phyloP scores from a whole-genome alignment of 1,284 basidiomycete species.

The Phaffia rhodozyma region DNA sequence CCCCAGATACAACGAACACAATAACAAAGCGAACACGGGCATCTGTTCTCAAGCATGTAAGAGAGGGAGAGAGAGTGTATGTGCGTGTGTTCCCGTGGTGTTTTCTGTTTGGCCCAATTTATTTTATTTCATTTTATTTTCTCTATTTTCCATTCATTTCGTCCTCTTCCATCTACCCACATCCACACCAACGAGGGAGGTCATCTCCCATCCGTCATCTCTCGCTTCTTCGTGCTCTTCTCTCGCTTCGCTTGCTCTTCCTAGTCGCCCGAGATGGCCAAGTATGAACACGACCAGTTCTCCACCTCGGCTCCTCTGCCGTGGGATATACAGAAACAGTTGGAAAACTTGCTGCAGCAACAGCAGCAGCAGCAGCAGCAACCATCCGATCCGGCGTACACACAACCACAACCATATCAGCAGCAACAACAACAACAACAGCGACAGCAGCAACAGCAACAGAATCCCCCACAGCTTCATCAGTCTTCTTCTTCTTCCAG shows the following conservation, averaged over 20 bases:
- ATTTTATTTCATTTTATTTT: neutral
- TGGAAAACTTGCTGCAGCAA: constrained; percentile 1
- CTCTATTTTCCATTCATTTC: neutral
- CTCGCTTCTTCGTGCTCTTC: neutral
- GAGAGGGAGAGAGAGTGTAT: no score
- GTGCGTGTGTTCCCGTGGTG: no score
- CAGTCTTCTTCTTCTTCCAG: no score
- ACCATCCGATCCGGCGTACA: neutral
- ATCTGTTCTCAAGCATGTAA: constrained; percentile 69
- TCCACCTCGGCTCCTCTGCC: neutral
- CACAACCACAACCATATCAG: neutral
- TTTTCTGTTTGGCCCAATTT: no score
- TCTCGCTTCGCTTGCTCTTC: neutral
- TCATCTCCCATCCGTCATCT: neutral
- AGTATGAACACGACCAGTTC: neutral
- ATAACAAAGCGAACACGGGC: neutral
- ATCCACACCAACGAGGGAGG: no score
- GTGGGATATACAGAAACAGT: constrained; percentile 1
- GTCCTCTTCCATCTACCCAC: neutral
- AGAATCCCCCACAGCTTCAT: no score
- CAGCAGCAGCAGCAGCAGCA: neutral
- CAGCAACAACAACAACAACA: neutral
- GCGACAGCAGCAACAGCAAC: neutral
- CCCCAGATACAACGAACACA: no score
- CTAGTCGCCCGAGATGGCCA: neutral